These are phyloP conservation scores for Mycena sanguinolenta DNA, from an alignment of 768 basidiomycete species.

Conservation along the genomic window DNA sequence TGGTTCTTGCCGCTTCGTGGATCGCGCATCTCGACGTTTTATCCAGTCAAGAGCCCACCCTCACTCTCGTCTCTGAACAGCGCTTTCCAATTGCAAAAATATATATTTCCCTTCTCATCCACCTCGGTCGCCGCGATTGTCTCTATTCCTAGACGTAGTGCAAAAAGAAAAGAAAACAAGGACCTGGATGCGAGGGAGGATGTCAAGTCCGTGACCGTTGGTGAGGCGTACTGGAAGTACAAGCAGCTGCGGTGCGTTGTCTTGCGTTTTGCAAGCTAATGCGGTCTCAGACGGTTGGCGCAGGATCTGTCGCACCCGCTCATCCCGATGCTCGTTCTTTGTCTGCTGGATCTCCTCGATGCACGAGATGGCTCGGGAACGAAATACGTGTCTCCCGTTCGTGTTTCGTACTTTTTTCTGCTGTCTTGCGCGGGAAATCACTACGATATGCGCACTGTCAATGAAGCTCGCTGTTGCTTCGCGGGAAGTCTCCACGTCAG, in stretches of 20 bases:
- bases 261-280: constrained; percentile 4
- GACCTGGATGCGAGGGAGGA: constrained; percentile 51
- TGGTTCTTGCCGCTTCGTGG: constrained; percentile 82
- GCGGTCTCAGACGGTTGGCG: constrained; percentile 77
- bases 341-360: constrained; percentile 45
- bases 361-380: constrained; percentile 91
- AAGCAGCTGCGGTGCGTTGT: constrained; percentile 61
- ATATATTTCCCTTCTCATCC: constrained; percentile 90
- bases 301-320: constrained; percentile 90
- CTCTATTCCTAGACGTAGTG: constrained; percentile 66
- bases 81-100: constrained; percentile 95
- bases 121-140: constrained; percentile 85
- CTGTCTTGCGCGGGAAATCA: constrained; percentile 97
- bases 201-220: constrained; percentile 68
- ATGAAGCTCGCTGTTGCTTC: too few species aligned
- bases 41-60: constrained; percentile 79
- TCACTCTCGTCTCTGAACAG: constrained; percentile 84
- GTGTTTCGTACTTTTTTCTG: too few species aligned
- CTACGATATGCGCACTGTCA: too few species aligned
- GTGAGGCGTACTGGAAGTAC: constrained; percentile 89
- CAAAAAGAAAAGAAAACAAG: constrained; percentile 46
- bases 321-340: constrained; percentile 66
- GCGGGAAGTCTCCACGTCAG: too few species aligned
- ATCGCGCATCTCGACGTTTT: constrained; percentile 84
- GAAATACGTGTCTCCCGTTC: too few species aligned